phyloP scores from a whole-genome alignment of 2,329 filamentous ascomycete species.

The Stagonosporopsis rhizophila region DNA sequence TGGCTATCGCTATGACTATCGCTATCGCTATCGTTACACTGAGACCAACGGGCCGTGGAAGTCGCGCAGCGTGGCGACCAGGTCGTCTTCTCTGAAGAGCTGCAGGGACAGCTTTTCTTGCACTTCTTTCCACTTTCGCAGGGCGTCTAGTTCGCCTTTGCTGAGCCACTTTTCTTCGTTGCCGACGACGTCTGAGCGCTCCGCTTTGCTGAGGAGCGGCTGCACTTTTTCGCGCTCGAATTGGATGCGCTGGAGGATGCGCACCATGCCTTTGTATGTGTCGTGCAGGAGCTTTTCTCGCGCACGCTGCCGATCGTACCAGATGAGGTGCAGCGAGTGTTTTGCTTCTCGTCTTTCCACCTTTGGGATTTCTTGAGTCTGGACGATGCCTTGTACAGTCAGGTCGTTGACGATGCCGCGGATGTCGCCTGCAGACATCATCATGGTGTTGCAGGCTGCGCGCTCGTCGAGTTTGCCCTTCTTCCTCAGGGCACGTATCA shows the following conservation, averaged over 20 bases:
- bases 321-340: conserved; percentile 90
- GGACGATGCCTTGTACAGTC: conserved; percentile 84
- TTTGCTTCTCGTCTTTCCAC: conserved; percentile 82
- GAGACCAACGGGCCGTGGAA: conserved; percentile 46
- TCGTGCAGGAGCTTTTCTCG: conserved; percentile 76
- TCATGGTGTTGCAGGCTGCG: conserved; percentile 76
- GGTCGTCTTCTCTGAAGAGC: conserved; percentile 80
- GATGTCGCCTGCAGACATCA: conserved; percentile 86
- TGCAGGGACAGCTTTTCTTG: conserved; percentile 79
- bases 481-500: conserved; percentile 83
- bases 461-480: conserved; percentile 97
- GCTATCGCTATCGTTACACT: conserved; percentile 19
- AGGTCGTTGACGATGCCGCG: conserved; percentile 84
- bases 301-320: conserved; percentile 79
- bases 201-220: conserved; percentile 78
- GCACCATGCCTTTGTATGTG: conserved; percentile 87
- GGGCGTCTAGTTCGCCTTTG: conserved; percentile 72
- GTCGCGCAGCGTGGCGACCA: conserved; percentile 83
- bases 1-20: too few relatives aligned
- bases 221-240: conserved; percentile 76
- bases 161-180: conserved; percentile 82
- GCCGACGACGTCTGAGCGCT: conserved; percentile 84
- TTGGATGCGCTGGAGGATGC: conserved; percentile 79
- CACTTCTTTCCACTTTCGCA: conserved; percentile 68
- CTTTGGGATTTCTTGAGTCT: conserved; percentile 92